Evolutionary conservation across 108 stramenopile species (phyloP).

Genomic region (Asterionellopsis glacialis): DNA sequence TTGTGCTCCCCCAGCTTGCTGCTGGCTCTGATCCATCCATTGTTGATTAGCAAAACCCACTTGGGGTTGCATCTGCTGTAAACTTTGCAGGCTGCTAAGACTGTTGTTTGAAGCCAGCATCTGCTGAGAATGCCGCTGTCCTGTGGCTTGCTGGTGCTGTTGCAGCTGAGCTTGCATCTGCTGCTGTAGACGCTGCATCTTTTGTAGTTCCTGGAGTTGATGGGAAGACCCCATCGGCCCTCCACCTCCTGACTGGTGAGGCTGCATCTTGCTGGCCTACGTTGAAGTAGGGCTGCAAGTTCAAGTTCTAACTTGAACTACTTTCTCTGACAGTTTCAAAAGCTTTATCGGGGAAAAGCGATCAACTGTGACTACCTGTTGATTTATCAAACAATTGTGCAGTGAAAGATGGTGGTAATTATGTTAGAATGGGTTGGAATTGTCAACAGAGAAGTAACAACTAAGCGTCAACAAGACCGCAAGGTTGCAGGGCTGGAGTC

Average conservation of each 20-base stretch:
- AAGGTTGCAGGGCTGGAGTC: too few species aligned
- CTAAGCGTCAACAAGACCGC: too few species aligned
- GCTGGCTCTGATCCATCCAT: slow-evolving; percentile 6
- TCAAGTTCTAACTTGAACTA: not conserved
- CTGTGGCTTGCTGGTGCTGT: not conserved
- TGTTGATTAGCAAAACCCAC: slow-evolving; percentile 1
- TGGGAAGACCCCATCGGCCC: not conserved
- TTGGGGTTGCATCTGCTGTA: not conserved
- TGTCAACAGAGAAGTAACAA: too few species aligned
- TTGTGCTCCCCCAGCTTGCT: not conserved
- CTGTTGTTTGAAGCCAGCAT: not conserved
- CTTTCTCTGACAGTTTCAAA: not conserved
- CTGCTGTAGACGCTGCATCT: slow-evolving; percentile 1
- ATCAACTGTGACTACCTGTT: not conserved
- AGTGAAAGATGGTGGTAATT: not conserved
- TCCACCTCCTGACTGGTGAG: not conserved
- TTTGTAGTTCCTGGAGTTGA: slow-evolving; percentile 4
- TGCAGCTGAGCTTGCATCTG: slow-evolving; percentile 11
- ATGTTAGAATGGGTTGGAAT: too few species aligned
- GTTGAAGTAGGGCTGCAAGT: not conserved
- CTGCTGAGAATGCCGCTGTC: not conserved
- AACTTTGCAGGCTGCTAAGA: not conserved
- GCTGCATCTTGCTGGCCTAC: not conserved
- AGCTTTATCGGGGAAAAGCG: not conserved
- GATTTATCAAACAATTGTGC: not conserved